Conservation (phyloP, 768 basidiomycete species). For the Cystofilobasidium capitatum region DNA sequence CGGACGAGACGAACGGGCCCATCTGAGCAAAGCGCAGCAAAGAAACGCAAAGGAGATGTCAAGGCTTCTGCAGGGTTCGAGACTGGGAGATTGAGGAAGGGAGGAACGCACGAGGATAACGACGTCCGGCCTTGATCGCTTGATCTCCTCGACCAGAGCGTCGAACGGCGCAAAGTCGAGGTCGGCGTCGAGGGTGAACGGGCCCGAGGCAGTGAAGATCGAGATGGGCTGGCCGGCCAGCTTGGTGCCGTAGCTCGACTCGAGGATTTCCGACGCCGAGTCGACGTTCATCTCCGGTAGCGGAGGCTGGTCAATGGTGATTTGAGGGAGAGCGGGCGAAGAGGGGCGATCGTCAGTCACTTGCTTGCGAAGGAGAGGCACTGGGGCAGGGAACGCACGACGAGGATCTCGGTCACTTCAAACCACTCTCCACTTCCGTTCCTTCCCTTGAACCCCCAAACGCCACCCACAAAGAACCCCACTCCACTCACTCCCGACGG, state of each 20-base stretch:
- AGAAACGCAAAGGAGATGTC: not conserved
- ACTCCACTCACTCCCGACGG: conserved; percentile 56
- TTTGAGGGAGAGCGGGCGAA: not conserved
- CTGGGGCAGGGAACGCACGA: conserved; percentile 48
- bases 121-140: conserved; percentile 58
- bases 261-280: conserved; percentile 41
- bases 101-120: conserved; percentile 57
- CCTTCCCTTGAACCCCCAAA: conserved; percentile 73
- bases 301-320: conserved; percentile 53
- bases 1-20: conserved; percentile 79
- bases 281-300: conserved; percentile 44
- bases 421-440: conserved; percentile 89
- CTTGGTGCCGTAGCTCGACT: conserved; percentile 41
- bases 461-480: conserved; percentile 78
- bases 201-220: conserved; percentile 69
- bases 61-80: not conserved
- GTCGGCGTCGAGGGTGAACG: conserved; percentile 71
- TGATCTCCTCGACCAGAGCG: conserved; percentile 54
- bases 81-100: conserved; percentile 23
- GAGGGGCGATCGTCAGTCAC: not conserved
- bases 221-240: conserved; percentile 49
- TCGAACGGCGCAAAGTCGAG: conserved; percentile 64
- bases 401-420: conserved; percentile 65
- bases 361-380: not conserved
- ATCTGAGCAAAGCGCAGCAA: conserved; percentile 45